These are phyloP conservation scores for Cyclostephanos invisitatus DNA, from an alignment of 108 stramenopile species.

Conservation along the genomic window DNA sequence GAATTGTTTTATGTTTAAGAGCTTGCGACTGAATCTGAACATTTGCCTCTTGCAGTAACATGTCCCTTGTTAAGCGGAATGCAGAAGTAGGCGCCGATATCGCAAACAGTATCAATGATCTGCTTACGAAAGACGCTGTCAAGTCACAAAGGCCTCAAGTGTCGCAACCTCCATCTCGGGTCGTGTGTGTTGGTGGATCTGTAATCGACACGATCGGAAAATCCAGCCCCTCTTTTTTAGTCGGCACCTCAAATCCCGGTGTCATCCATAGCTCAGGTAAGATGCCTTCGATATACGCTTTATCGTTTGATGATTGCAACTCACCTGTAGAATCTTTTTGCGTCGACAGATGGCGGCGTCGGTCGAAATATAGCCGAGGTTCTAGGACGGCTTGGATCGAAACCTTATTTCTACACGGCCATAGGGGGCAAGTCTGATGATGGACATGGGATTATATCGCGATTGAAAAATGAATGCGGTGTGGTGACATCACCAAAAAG, in stretches of 20 bases:
- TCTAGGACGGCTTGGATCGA: constrained; percentile 56
- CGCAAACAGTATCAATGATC: constrained; percentile 60
- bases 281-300: not conserved
- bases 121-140: constrained; percentile 13
- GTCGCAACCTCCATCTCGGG: constrained; percentile 26
- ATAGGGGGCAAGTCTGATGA: constrained; percentile 66
- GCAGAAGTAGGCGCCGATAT: constrained; percentile 89
- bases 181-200: constrained; percentile 86
- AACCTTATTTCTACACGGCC: constrained; percentile 66
- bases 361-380: constrained; percentile 72
- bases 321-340: no score
- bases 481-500: constrained; percentile 25
- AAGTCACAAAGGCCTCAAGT: constrained; percentile 9
- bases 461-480: constrained; percentile 52
- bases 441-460: constrained; percentile 56
- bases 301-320: not conserved
- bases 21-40: not conserved
- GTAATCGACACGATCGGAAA: constrained; percentile 80
- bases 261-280: constrained; percentile 26
- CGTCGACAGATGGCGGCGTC: constrained; percentile 63
- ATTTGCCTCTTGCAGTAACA: constrained; percentile 61
- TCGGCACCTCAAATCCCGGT: constrained; percentile 65
- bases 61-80: constrained; percentile 91
- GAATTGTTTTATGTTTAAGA: not conserved
- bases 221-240: constrained; percentile 34